Evolutionary conservation across 2,329 filamentous ascomycete species (phyloP), one percentile per base, ranked within the genome.

Genomic region (Fusarium sp.): DNA sequence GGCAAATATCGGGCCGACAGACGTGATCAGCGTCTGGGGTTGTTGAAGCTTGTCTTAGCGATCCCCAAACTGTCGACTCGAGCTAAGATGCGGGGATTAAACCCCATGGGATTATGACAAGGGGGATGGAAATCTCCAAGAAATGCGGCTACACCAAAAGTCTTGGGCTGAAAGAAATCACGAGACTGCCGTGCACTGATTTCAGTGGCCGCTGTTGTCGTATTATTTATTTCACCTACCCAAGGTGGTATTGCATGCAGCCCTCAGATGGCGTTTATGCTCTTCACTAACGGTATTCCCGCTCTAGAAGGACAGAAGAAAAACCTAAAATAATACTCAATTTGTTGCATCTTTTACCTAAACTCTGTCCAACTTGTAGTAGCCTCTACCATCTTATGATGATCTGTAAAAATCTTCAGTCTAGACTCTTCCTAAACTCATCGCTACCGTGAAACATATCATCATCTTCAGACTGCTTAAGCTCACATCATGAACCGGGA

Each of bases 21-120:
- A 32, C 13, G 12, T 24, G 10, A 29, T 22, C 34, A 41, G 44
- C 9, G 35, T 35, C 43, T 34, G 50, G 43, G 39, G 50, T 40
- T 41, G 44, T 41, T 31, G 24, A 7, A 25, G 9, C n/a, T 34
- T 24, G 39, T 25, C 2, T 19, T 19, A 19, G 19, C 40, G 43
- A 55, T 45, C 43, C 19, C 28, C 15, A 47, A 42, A 19, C 26
- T 46, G 48, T 39, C 38, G 35, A 42, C 19, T 56, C 28, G 45
- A 42, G 38, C 29, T 44, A 54, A 24, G 19, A 41, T 61, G 61
- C 61, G 61, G 55, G 61, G 61, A 44, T 44, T 39, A 26, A 22
- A 29, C 24, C 39, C 50, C 50, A 42, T 61, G 42, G 58, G 47
- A 25, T 36, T n/a, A 19, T 19, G 41, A 32, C 31, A 12, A 11